Evolutionary conservation across 1,139 yeast genomes (phyloP), one percentile per base, ranked within the genome.

Genomic region (Geotrichum reessii): DNA sequence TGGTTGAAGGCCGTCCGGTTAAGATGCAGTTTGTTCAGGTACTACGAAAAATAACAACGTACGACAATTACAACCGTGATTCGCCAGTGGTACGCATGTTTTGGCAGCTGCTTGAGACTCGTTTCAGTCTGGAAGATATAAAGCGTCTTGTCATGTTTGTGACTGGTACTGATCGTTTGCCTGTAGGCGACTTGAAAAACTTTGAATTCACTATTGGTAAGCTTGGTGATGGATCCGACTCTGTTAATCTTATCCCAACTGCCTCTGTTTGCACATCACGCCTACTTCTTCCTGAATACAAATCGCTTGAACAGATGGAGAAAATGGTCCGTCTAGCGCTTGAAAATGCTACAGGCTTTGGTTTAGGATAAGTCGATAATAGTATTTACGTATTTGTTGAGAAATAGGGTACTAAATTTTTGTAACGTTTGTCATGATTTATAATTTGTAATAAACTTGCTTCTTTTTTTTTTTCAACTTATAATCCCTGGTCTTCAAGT

Each of bases 271-370:
- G 73, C 50, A 66, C 67, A 47, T 63, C 66, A 25, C 57, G 64
- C 11, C 54, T 70, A 42, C 54, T 66, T 14, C 60, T 70, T 25
- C 72, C 73, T 2, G 63, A 60, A n/a, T 70, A 69, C 51, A 47
- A 47, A 6, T 55, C 62, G 19, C 55, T 56, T 28, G 57, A 56
- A 6, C 57, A 58, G 33, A 55, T 69, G 50, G 59, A 61, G 40
- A 57, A 57, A 44, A 63, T 61, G 60, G 58, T 70, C 40, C 50
- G 59, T 21, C 56, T 59, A 46, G 70, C 71, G 1, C 51, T 70
- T 28, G 67, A 67, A 50, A 61, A 69, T 56, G 63, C 69, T 2
- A 59, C 58, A 21, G 73, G 73, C 8, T 70, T 70, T 59, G 73
- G 73, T 1, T 57, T 69, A 12, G 63, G 62, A 21, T 67, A 61